Conservation (phyloP, 163 green algal species). For the Chlorella variabilis region DNA sequence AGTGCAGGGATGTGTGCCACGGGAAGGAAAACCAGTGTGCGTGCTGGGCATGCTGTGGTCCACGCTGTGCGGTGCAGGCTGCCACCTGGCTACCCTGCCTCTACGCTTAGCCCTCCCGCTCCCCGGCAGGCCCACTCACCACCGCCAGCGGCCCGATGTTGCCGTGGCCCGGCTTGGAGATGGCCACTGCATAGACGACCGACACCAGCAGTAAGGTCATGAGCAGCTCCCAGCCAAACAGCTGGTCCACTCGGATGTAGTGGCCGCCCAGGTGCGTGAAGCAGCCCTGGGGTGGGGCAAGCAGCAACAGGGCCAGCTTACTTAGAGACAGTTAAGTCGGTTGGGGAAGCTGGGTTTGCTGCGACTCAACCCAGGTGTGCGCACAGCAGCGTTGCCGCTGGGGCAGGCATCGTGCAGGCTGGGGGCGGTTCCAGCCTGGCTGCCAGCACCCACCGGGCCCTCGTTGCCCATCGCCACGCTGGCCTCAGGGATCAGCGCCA, state of each 20-base stretch:
- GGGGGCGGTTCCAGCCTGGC: too few species aligned
- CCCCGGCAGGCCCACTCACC: constrained; percentile 36
- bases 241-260: constrained; percentile 55
- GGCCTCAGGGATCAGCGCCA: constrained; percentile 67
- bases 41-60: neutral
- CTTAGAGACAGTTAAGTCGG: too few species aligned
- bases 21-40: too few species aligned
- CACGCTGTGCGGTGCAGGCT: neutral
- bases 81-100: too few species aligned
- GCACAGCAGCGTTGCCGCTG: too few species aligned
- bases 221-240: constrained; percentile 70
- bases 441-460: constrained; percentile 33
- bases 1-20: neutral
- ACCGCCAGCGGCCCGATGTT: constrained; percentile 80
- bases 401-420: too few species aligned
- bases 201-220: constrained; percentile 84
- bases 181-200: constrained; percentile 74
- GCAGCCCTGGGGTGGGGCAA: constrained; percentile 6
- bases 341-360: too few species aligned
- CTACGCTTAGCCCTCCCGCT: too few species aligned
- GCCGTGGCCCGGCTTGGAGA: constrained; percentile 79
- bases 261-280: constrained; percentile 35
- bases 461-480: constrained; percentile 49
- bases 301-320: too few species aligned
- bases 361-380: too few species aligned